Evolutionary conservation across 192 early-diverging fungal genomes (phyloP).

Genomic region (Coemansia sp.): DNA sequence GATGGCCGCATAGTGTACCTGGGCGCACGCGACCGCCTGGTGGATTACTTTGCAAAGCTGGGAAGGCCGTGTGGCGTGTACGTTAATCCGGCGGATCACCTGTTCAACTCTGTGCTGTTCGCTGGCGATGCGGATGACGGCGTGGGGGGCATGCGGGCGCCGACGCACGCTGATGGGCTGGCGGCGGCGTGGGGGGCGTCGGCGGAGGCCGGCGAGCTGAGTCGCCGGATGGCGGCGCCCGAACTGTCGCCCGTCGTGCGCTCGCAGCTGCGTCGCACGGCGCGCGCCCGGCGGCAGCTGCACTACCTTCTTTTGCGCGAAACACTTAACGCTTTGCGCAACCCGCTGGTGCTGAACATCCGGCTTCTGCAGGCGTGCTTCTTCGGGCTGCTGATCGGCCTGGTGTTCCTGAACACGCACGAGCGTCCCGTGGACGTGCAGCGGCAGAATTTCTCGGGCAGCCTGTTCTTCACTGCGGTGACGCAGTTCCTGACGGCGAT

Average conservation of each 20-base stretch:
- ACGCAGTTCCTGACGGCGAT: constrained; percentile 47
- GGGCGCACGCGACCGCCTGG: constrained; percentile 47
- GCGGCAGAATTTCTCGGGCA: constrained; percentile 55
- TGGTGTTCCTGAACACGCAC: constrained; percentile 54
- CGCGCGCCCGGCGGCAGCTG: constrained; percentile 37
- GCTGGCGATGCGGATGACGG: constrained; percentile 21
- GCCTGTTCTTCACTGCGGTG: constrained; percentile 54
- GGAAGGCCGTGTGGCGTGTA: constrained; percentile 55
- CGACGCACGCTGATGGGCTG: constrained; percentile 22
- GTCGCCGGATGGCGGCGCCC: constrained; percentile 18
- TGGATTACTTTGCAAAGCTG: constrained; percentile 48
- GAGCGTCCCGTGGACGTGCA: constrained; percentile 23
- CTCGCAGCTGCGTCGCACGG: constrained; percentile 28
- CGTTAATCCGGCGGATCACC: constrained; percentile 58
- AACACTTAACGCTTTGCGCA: constrained; percentile 50
- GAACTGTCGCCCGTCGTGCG: constrained; percentile 15
- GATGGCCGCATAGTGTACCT: constrained; percentile 71
- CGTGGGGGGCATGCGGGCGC: not conserved
- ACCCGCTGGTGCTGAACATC: constrained; percentile 52
- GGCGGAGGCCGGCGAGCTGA: constrained; percentile 20
- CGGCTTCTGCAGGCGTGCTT: constrained; percentile 46
- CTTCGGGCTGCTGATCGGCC: constrained; percentile 55
- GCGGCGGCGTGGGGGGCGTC: constrained; percentile 41
- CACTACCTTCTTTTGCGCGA: constrained; percentile 45
- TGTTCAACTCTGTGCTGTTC: constrained; percentile 59